Percentiles rank a stretch among this genome's conserved stretches.
Conservation (phyloP, 1,284 basidiomycete species). For the Microbotryum lychnidis-dioicae region DNA sequence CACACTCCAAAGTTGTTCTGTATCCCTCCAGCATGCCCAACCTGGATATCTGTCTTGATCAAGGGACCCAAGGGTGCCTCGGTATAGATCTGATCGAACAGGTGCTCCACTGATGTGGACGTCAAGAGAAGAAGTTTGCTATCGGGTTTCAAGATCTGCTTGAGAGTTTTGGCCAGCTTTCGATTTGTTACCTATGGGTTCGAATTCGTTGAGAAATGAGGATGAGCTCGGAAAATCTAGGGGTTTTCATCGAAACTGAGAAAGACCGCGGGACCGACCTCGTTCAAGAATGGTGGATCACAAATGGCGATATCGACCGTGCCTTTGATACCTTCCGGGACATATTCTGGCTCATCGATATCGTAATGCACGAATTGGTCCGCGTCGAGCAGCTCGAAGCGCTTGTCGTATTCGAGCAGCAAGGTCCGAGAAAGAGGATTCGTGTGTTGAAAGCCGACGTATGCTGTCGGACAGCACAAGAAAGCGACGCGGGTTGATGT, state of each 20-base stretch:
- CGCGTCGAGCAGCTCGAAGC: constrained; percentile 35
- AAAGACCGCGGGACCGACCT: constrained; percentile 22
- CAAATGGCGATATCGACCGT: constrained; percentile 36
- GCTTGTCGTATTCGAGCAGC: constrained; percentile 36
- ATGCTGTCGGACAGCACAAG: constrained; percentile 40
- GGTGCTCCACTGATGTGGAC: constrained; percentile 29
- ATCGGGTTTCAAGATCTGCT: constrained; percentile 24
- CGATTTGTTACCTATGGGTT: constrained; percentile 30
- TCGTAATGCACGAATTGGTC: constrained; percentile 37
- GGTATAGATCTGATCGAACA: constrained; percentile 23
- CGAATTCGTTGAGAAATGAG: neutral
- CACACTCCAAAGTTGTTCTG: constrained; percentile 27
- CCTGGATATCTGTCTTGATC: constrained; percentile 11
- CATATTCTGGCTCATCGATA: constrained; percentile 34
- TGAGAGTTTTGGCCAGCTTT: constrained; percentile 30
- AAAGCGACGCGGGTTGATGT: constrained; percentile 33
- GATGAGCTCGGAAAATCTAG: neutral
- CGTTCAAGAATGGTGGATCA: constrained; percentile 39
- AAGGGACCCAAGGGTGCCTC: constrained; percentile 16
- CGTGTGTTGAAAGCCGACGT: constrained; percentile 38
- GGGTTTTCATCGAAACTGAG: neutral
- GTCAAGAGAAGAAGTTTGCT: constrained; percentile 33
- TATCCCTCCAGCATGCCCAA: constrained; percentile 25
- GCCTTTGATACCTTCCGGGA: constrained; percentile 29
- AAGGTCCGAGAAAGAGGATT: constrained; percentile 26